Evolutionary conservation across 345 rosid genomes (phyloP), one percentile per base, ranked within the genome.

Genomic region (Hibiscus tridactylites): DNA sequence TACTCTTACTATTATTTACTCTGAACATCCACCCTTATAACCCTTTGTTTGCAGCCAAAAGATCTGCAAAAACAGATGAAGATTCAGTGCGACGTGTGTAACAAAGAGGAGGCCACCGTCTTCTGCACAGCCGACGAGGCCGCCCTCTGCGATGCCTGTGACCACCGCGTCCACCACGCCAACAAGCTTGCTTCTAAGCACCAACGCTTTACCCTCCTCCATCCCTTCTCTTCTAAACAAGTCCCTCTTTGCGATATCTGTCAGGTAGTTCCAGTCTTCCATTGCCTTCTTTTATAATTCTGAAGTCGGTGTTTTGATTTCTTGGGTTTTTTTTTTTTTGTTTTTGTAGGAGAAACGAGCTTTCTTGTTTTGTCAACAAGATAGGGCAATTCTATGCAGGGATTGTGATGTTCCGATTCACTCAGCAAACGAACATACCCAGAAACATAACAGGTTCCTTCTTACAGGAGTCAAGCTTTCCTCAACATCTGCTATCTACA

Each of bases 151-250:
- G 54, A 26, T n/a, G 44, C 28, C 19, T 61, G 67, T 50, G 75
- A 72, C 87, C 95, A 81, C 84, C 84, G 83, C 6, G 92, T 95
- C 77, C 99, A 95, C 82, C 97, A 88, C 70, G 97, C 93, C 73
- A 90, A 95, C 81, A 95, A 90, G 81, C 92, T 95, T 60, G 96
- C 97, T 76, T 89, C 92, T 15, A 90, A 83, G 75, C 97, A 92
- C 85, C 93, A 77, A 3, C 98, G 99, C 58, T 88, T 95, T 70
- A 87, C 97, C 44, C 91, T 95, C 49, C 84, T 89, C 79, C 75
- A 74, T 28, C 97, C 96, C 75, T 82, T 91, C 71, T 39, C 91
- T 4, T 24, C 91, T 3, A 72, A 77, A 52, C 72, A 79, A 0
- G 71, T 56, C 76, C 92, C 99, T 68, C 47, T 88, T 71, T 95